These are phyloP conservation scores for Coemansia sp. DNA, from an alignment of 371 early-diverging fungal species.

Conservation along the genomic window DNA sequence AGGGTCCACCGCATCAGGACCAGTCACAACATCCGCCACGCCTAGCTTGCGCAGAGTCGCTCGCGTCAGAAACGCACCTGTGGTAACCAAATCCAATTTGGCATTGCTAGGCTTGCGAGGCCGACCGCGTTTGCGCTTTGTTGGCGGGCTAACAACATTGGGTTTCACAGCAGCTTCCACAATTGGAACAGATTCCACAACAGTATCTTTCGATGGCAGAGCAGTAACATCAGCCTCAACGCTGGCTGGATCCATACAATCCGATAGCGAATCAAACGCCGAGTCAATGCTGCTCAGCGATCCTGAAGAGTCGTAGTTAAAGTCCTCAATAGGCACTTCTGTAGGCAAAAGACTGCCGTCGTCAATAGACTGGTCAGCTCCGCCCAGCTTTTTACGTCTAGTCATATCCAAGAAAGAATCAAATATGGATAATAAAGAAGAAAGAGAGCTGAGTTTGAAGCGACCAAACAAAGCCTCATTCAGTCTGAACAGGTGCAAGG, in stretches of 20 bases:
- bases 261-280: constrained; percentile 3
- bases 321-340: constrained; percentile 8
- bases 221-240: neutral
- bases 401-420: neutral
- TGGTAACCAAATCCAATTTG: constrained; percentile 29
- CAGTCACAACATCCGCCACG: constrained; percentile 3
- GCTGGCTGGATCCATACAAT: neutral
- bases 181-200: neutral
- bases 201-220: neutral
- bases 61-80: constrained; percentile 52
- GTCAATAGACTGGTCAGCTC: too few relatives aligned
- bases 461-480: neutral
- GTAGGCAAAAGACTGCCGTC: too few relatives aligned
- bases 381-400: neutral
- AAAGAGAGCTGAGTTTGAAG: neutral
- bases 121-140: constrained; percentile 13
- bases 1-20: constrained; percentile 10
- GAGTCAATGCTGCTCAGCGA: constrained; percentile 28
- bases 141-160: constrained; percentile 2
- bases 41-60: constrained; percentile 43
- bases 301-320: constrained; percentile 23
- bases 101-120: constrained; percentile 1
- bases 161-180: neutral
- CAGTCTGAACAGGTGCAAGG: neutral
- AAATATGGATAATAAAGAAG: neutral